phyloP scores from a whole-genome alignment of 306 rosid genomes.

The Abrus pulchellus region DNA sequence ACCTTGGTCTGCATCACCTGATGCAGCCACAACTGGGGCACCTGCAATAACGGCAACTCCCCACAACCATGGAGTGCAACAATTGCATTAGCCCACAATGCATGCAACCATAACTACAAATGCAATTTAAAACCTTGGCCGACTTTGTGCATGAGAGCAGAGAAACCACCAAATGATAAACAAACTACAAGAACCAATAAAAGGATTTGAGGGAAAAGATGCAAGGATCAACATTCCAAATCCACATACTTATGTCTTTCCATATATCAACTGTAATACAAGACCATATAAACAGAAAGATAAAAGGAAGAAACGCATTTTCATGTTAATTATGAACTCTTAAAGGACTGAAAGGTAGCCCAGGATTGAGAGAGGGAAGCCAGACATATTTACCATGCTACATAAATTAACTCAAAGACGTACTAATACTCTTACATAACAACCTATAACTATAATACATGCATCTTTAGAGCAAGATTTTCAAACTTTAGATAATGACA shows the following conservation, averaged over 20 bases:
- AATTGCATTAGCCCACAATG: not conserved
- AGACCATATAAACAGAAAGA: not conserved
- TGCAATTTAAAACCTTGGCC: not conserved
- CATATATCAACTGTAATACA: not conserved
- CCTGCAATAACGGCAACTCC: not conserved
- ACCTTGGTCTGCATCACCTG: not conserved
- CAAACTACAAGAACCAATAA: not conserved
- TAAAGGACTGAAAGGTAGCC: slow-evolving; percentile 9
- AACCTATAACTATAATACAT: not conserved
- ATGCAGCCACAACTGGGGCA: not conserved
- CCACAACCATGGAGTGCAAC: not conserved
- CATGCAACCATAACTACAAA: not conserved
- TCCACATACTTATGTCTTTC: not conserved
- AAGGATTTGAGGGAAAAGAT: not conserved
- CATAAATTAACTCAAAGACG: slow-evolving; percentile 15
- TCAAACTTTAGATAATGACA: slow-evolving; percentile 15
- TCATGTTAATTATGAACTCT: no score
- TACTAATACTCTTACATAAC: not conserved
- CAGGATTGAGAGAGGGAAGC: slow-evolving; percentile 24
- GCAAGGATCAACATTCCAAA: not conserved
- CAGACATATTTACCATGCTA: slow-evolving; percentile 5
- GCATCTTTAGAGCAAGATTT: slow-evolving; percentile 17
- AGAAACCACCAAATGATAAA: not conserved
- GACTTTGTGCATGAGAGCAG: not conserved
- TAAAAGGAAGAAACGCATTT: not conserved